Conservation (phyloP, 257 asterid genomes). For the Solanum megistacrolobum region DNA sequence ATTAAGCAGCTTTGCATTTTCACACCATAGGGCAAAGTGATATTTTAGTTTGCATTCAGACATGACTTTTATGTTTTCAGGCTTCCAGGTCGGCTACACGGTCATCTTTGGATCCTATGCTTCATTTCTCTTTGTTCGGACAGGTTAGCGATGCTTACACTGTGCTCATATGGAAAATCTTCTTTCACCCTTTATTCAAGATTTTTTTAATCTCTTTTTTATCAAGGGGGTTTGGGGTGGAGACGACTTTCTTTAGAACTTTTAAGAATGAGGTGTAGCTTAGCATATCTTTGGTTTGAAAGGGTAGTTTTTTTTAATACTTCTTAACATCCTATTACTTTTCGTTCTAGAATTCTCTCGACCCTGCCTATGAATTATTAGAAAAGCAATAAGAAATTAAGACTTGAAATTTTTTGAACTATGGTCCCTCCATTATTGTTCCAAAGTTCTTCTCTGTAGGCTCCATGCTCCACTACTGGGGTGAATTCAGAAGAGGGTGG, state of each 20-base stretch:
- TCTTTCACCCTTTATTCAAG: not conserved
- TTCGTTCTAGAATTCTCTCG: not conserved
- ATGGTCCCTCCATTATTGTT: not conserved
- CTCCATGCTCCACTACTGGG: not conserved
- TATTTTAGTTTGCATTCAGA: not conserved
- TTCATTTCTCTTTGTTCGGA: constrained; percentile 79
- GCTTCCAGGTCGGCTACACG: constrained; percentile 91
- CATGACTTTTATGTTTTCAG: constrained; percentile 28
- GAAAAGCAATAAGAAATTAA: not conserved
- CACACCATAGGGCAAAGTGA: not conserved
- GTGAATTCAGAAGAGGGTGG: not conserved
- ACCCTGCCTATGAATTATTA: not conserved
- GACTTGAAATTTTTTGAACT: not conserved
- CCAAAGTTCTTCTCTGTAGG: not conserved
- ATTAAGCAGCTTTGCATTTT: not conserved
- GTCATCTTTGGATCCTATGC: constrained; percentile 89
- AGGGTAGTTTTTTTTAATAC: not conserved
- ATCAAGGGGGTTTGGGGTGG: not conserved
- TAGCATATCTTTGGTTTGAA: not conserved
- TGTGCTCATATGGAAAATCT: not conserved
- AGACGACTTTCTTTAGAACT: not conserved
- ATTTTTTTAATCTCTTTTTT: not conserved
- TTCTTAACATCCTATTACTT: not conserved
- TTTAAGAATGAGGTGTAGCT: not conserved
- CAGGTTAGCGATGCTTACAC: constrained; percentile 42